Evolutionary conservation across 2,329 filamentous ascomycete species (phyloP).

Genomic region (Atkinsonella hypoxylon): DNA sequence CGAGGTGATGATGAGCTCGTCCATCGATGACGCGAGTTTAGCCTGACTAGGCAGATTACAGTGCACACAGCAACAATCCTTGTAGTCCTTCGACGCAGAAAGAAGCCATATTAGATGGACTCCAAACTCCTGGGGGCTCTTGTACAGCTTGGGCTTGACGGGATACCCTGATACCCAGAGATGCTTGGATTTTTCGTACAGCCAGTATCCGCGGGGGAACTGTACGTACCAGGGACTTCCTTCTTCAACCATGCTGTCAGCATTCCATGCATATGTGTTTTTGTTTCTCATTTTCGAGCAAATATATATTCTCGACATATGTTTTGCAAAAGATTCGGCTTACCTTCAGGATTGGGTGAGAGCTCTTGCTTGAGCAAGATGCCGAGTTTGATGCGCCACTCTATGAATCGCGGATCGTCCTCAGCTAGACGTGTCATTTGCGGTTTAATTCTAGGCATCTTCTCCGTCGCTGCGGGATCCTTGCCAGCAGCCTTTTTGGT

Average conservation of each 20-base stretch:
- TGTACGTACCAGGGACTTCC: slow-evolving; percentile 32
- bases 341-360: slow-evolving; percentile 27
- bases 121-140: slow-evolving; percentile 40
- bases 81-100: slow-evolving; percentile 33
- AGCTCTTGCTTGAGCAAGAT: slow-evolving; percentile 34
- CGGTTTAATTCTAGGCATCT: slow-evolving; percentile 26
- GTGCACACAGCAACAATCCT: slow-evolving; percentile 38
- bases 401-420: slow-evolving; percentile 30
- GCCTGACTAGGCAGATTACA: slow-evolving; percentile 26
- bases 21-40: slow-evolving; percentile 13
- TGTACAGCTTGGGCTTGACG: slow-evolving; percentile 35
- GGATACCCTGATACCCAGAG: slow-evolving; percentile 39
- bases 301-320: too few species aligned
- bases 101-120: slow-evolving; percentile 40
- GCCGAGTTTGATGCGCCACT: slow-evolving; percentile 33
- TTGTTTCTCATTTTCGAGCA: too few species aligned
- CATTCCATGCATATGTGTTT: background rate
- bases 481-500: slow-evolving; percentile 25
- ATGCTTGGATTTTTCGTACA: slow-evolving; percentile 36
- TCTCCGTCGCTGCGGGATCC: slow-evolving; percentile 20
- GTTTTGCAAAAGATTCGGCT: slow-evolving; percentile 3
- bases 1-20: slow-evolving; percentile 12
- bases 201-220: slow-evolving; percentile 34
- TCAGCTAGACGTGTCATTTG: slow-evolving; percentile 31
- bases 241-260: slow-evolving; percentile 16